Conservation (phyloP, 768 basidiomycete genomes). For the Boletus coccyginus region DNA sequence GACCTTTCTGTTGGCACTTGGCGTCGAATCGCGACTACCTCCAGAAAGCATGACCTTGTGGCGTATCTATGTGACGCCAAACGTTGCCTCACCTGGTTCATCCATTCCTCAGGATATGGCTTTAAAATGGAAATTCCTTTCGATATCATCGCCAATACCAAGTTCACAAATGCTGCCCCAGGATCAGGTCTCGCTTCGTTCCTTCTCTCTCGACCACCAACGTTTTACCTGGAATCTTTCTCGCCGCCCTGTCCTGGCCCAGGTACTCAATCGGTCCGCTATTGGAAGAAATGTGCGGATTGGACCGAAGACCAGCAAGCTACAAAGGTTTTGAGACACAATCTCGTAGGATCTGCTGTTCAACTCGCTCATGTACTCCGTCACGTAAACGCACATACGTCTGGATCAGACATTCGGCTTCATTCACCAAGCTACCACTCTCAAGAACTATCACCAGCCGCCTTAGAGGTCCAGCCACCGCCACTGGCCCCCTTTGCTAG, state of each 20-base stretch:
- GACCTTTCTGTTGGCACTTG: slow-evolving; percentile 76
- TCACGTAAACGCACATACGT: slow-evolving; percentile 37
- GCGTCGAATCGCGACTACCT: slow-evolving; percentile 63
- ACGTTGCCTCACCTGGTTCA: slow-evolving; percentile 74
- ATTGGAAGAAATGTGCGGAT: slow-evolving; percentile 67
- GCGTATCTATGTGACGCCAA: slow-evolving; percentile 72
- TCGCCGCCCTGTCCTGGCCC: slow-evolving; percentile 28
- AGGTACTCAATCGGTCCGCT: slow-evolving; percentile 31
- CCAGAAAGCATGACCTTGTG: slow-evolving; percentile 61
- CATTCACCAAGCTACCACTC: slow-evolving; percentile 37
- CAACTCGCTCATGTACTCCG: slow-evolving; percentile 58
- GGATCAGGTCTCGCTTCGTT: slow-evolving; percentile 62
- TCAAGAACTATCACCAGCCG: slow-evolving; percentile 28
- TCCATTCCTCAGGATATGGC: slow-evolving; percentile 64
- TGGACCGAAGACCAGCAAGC: slow-evolving; percentile 80
- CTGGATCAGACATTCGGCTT: slow-evolving; percentile 35
- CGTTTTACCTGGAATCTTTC: slow-evolving; percentile 62
- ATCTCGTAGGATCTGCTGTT: slow-evolving; percentile 59
- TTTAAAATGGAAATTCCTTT: slow-evolving; percentile 88
- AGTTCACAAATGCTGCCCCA: slow-evolving; percentile 52
- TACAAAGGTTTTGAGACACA: slow-evolving; percentile 58
- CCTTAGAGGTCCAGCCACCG: slow-evolving; percentile 41
- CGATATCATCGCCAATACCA: slow-evolving; percentile 54
- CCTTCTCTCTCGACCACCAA: slow-evolving; percentile 61
- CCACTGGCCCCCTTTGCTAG: slow-evolving; percentile 33